These are phyloP conservation scores for Phytophthora capsici DNA, from an alignment of 352 stramenopile species.

Conservation along the genomic window DNA sequence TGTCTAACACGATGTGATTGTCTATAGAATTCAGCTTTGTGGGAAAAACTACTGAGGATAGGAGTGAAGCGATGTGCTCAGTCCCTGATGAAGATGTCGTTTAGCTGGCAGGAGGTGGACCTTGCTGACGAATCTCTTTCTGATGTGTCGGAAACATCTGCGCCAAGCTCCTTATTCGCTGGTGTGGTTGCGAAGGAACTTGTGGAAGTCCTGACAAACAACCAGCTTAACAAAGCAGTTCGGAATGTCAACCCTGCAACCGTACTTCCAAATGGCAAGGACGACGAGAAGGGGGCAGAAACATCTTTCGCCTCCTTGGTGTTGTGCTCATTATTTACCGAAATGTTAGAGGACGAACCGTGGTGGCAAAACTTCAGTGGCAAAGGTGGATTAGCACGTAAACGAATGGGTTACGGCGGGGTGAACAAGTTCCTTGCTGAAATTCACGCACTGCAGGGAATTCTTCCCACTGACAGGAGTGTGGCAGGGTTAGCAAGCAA, in stretches of 20 bases:
- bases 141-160: conserved; percentile 35
- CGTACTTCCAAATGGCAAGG: not conserved
- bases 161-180: conserved; percentile 52
- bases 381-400: conserved; percentile 39
- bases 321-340: conserved; percentile 53
- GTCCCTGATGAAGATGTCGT: conserved; percentile 74
- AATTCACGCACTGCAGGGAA: conserved; percentile 53
- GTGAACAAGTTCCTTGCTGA: conserved; percentile 79
- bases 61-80: conserved; percentile 67
- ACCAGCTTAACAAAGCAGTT: conserved; percentile 65
- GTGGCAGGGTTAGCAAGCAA: conserved; percentile 44
- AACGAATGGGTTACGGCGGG: conserved; percentile 60
- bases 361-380: conserved; percentile 65
- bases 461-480: conserved; percentile 38
- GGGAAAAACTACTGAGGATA: conserved; percentile 53
- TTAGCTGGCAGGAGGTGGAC: conserved; percentile 70
- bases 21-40: conserved; percentile 54
- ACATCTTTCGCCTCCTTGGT: conserved; percentile 51
- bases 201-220: conserved; percentile 47
- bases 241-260: conserved; percentile 28
- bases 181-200: conserved; percentile 61
- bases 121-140: conserved; percentile 57
- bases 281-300: conserved; percentile 19
- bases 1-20: not conserved
- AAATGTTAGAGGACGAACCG: conserved; percentile 63